Base-by-base conservation (phyloP, 495 filamentous ascomycete genomes). In the Neurospora tetraspora region DNA sequence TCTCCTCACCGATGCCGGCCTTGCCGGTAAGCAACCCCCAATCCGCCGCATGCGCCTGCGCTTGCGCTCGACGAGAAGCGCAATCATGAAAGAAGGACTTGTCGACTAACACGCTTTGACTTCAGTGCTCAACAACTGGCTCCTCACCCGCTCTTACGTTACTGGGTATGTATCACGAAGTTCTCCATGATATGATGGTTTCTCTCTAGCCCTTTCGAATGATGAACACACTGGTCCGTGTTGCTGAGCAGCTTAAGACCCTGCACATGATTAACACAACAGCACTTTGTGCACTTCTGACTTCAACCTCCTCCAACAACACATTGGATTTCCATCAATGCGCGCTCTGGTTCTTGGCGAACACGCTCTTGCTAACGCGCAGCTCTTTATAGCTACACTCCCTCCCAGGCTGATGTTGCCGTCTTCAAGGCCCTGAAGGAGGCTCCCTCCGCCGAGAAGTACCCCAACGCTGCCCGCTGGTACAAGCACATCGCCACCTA, bases 211-310 rank as follows among this genome's bases (percentile, higher is more conserved):
- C 7, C 37, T 47, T 42, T 72, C 69, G 18, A 75, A 88, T 96
- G 93, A 97, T 96, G 93, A 96, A 87, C 88, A 78, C 89, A 81
- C 93, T 96, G 93, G 94, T 97, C 94, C 94, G 94, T 97, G 94
- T 97, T 97, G 88, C 94, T 90, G 92, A 97, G 92, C 91, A 91
- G 94, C 90, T 87, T 93, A 94, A 97, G 97, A 94, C 96, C 92
- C 91, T 92, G 91, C 86, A 87, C 81, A 89, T 90, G 94, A 95
- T 88, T 94, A 94, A 65, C 87, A 89, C 85, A 81, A 78, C 84
- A 87, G 82, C 82, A 92, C 91, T 85, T 82, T 86, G 88, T 91
- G 93, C 92, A 92, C 81, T 88, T 93, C 93, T 97, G 93, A 97
- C 86, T 79, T 78, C 73, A 70, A 76, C 71, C 68, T 74, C 76